Evolutionary conservation across 371 early-diverging fungal species (phyloP).

Genomic region (Syncephalastrum monosporum): DNA sequence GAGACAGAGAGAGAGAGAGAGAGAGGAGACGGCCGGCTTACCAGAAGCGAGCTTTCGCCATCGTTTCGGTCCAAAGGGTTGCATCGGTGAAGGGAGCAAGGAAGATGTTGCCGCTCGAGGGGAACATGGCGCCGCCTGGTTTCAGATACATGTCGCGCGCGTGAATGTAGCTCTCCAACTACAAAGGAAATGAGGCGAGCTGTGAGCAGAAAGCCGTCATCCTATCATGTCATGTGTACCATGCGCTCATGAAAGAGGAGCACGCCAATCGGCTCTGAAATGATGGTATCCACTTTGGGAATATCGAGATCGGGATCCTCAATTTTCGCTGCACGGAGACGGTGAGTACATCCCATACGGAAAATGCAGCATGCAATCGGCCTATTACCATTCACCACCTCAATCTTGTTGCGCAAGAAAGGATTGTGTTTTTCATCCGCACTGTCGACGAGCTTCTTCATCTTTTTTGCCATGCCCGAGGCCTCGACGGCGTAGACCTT

Average conservation of each 20-base stretch:
- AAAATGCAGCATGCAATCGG: background rate
- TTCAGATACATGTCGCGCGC: slow-evolving; percentile 92
- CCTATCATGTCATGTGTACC: slow-evolving; percentile 36
- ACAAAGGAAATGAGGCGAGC: slow-evolving; percentile 2
- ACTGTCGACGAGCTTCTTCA: slow-evolving; percentile 73
- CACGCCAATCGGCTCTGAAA: slow-evolving; percentile 97
- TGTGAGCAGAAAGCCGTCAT: too few species aligned
- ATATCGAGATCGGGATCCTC: slow-evolving; percentile 72
- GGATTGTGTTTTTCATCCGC: slow-evolving; percentile 64
- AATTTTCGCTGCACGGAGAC: slow-evolving; percentile 66
- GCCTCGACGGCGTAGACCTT: slow-evolving; percentile 96
- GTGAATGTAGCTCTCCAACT: slow-evolving; percentile 79
- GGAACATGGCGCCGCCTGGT: slow-evolving; percentile 90
- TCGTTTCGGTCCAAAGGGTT: slow-evolving; percentile 88
- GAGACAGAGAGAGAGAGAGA: background rate
- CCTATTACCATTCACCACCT: slow-evolving; percentile 74
- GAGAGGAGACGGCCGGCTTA: slow-evolving; percentile 6
- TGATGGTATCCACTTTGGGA: slow-evolving; percentile 89
- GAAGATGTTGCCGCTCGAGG: slow-evolving; percentile 84
- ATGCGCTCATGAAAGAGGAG: slow-evolving; percentile 93
- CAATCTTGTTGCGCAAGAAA: slow-evolving; percentile 77
- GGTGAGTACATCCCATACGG: background rate
- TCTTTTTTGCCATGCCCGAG: slow-evolving; percentile 91
- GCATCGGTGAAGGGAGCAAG: slow-evolving; percentile 88
- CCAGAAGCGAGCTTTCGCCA: slow-evolving; percentile 89